Conservation (phyloP, 129 eudicot species). For the Chrysanthemum lavandulifolium region DNA sequence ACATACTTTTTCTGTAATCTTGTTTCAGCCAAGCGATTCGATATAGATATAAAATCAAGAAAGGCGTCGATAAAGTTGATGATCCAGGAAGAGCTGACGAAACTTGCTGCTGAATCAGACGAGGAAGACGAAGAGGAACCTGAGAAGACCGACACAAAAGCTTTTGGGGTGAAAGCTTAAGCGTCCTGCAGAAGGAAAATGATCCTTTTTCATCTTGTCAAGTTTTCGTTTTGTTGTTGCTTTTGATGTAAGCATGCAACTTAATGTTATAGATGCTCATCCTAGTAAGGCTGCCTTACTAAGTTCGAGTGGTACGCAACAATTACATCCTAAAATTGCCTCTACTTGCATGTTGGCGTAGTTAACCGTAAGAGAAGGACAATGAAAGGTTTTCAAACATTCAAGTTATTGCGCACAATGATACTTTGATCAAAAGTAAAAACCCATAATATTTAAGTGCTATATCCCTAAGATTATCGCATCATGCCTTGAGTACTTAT, state of each 20-base stretch:
- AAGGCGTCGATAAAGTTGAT: slow-evolving; percentile 77
- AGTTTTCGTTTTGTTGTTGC: slow-evolving; percentile 27
- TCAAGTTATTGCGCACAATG: too few relatives aligned
- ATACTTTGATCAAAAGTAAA: too few relatives aligned
- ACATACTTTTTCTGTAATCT: not conserved
- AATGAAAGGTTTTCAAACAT: too few relatives aligned
- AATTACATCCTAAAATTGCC: too few relatives aligned
- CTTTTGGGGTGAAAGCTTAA: slow-evolving; percentile 57
- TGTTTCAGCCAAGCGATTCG: slow-evolving; percentile 60
- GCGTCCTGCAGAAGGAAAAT: not conserved
- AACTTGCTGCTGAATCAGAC: slow-evolving; percentile 83
- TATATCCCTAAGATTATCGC: too few relatives aligned
- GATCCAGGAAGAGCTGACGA: slow-evolving; percentile 95
- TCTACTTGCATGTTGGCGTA: too few relatives aligned
- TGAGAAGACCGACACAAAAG: slow-evolving; percentile 40
- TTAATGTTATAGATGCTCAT: slow-evolving; percentile 10
- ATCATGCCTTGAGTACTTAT: too few relatives aligned
- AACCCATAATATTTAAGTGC: too few relatives aligned
- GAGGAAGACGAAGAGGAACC: slow-evolving; percentile 66
- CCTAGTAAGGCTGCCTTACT: too few relatives aligned
- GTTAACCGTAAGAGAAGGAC: too few relatives aligned
- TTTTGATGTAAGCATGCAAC: slow-evolving; percentile 26
- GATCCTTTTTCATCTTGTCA: not conserved
- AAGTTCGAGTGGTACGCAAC: too few relatives aligned
- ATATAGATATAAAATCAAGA: slow-evolving; percentile 61